Conservation (phyloP, 176 grass and related monocot species). For the Urochloa ruziziensis region DNA sequence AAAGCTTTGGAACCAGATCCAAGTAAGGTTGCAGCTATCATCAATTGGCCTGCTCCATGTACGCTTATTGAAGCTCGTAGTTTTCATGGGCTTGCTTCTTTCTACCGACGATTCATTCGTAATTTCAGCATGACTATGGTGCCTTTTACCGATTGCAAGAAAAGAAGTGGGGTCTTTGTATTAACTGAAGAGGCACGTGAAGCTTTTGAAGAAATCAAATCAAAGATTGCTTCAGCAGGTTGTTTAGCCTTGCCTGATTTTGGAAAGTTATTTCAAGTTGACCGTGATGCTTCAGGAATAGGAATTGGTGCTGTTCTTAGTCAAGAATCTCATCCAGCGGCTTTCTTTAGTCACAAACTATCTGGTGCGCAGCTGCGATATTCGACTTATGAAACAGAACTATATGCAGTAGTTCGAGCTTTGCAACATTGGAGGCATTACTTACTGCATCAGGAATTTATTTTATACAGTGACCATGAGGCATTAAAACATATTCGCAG, state of each 20-base stretch:
- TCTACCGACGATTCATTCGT: slow-evolving; percentile 3
- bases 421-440: not conserved
- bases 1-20: not conserved
- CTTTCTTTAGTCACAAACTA: not conserved
- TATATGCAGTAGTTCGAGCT: not conserved
- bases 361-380: not conserved
- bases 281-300: not conserved
- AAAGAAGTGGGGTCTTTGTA: not conserved
- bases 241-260: too few species aligned
- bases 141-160: not conserved
- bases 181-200: not conserved
- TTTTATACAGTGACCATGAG: not conserved
- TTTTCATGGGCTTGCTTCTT: slow-evolving; percentile 25
- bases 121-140: slow-evolving; percentile 7
- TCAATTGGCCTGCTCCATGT: not conserved
- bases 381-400: not conserved
- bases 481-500: not conserved
- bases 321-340: not conserved
- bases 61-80: not conserved
- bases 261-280: not conserved
- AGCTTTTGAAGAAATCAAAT: not conserved
- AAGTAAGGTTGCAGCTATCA: not conserved
- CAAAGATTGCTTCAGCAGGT: not conserved
- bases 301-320: not conserved
- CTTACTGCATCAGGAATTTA: not conserved